phyloP scores from a whole-genome alignment of 1,284 basidiomycete species.

The Pseudozyma flocculosa region DNA sequence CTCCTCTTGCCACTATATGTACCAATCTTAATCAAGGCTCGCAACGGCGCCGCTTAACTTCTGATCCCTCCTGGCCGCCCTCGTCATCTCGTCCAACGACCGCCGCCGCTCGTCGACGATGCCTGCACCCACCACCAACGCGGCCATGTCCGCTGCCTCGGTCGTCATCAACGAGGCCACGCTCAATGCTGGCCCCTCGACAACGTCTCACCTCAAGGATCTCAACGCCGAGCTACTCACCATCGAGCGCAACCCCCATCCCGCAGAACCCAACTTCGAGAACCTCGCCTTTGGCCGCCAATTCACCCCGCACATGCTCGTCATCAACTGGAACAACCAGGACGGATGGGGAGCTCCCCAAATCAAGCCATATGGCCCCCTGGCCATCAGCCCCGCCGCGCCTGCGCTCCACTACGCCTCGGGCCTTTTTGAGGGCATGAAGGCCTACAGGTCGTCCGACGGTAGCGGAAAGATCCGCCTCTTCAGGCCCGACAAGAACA shows the following conservation, averaged over 20 bases:
- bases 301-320: constrained; percentile 87
- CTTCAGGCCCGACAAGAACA: constrained; percentile 42
- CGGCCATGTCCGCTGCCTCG: background rate
- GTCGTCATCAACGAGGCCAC: background rate
- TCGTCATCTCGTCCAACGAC: no score
- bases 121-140: constrained; percentile 16
- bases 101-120: constrained; percentile 5
- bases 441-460: constrained; percentile 39
- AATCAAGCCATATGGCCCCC: constrained; percentile 69
- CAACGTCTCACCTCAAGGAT: constrained; percentile 8
- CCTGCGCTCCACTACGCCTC: constrained; percentile 37
- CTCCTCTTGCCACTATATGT: no score
- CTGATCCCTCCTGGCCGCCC: no score
- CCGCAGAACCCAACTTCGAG: constrained; percentile 39
- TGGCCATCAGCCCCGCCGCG: constrained; percentile 35
- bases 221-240: constrained; percentile 36
- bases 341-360: constrained; percentile 78
- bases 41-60: no score
- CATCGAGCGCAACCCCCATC: constrained; percentile 24
- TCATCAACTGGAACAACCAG: constrained; percentile 72
- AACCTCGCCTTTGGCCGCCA: constrained; percentile 62
- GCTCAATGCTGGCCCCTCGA: constrained; percentile 8
- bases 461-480: constrained; percentile 36
- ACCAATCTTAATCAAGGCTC: no score
- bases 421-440: constrained; percentile 41